These are phyloP conservation scores for Pichia membranifaciens DNA, from an alignment of 805 yeast genomes.

Conservation along the genomic window DNA sequence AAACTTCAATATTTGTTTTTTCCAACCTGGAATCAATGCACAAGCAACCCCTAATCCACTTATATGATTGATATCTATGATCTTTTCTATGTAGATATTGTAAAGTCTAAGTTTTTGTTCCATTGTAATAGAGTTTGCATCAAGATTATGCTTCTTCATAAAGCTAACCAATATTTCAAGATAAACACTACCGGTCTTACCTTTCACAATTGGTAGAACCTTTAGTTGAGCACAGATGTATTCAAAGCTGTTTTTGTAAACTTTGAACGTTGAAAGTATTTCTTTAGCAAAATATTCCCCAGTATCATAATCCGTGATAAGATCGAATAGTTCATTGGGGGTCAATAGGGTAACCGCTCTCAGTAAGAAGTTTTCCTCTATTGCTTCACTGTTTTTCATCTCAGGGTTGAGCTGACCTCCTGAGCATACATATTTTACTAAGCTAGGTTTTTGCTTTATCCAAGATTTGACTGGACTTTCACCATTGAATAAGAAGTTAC, in stretches of 20 bases:
- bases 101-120: constrained; percentile 1
- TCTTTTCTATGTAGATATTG: neutral
- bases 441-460: neutral
- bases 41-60: neutral
- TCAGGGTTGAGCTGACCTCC: too few relatives aligned
- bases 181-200: neutral
- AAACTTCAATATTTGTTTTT: neutral
- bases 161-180: neutral
- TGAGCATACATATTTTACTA: neutral
- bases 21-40: constrained; percentile 4
- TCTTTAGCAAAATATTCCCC: neutral
- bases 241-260: constrained; percentile 3
- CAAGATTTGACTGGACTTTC: neutral
- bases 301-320: neutral
- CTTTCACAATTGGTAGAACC: neutral
- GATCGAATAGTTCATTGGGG: neutral
- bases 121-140: neutral
- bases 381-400: neutral
- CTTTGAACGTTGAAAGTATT: neutral
- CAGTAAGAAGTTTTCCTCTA: neutral
- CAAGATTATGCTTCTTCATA: neutral
- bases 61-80: neutral
- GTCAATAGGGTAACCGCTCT: neutral
- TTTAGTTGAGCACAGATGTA: neutral
- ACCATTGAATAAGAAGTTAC: neutral